These are phyloP conservation scores for Fusarium praegraminearum DNA, from an alignment of 2,329 filamentous ascomycete species.

Conservation along the genomic window DNA sequence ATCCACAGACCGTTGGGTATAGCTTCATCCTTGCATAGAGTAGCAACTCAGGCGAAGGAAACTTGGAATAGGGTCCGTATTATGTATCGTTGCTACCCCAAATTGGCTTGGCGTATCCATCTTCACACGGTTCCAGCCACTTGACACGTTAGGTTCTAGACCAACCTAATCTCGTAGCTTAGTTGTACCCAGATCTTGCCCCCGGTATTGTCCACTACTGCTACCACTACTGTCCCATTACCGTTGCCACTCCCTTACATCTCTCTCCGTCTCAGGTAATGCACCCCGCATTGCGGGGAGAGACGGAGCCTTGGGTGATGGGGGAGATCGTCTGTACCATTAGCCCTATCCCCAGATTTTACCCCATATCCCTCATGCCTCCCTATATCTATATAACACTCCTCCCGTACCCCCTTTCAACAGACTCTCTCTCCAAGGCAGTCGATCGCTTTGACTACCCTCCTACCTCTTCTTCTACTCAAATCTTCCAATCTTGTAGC, in stretches of 20 bases:
- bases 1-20: not conserved
- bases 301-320: constrained; percentile 7
- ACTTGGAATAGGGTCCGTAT: not conserved
- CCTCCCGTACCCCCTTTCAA: not conserved
- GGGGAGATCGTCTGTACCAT: constrained; percentile 1
- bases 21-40: not conserved
- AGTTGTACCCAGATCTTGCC: constrained; percentile 10
- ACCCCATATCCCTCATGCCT: not conserved
- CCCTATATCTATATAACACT: constrained; percentile 26
- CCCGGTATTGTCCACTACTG: constrained; percentile 2
- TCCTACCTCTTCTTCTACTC: not conserved
- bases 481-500: not conserved
- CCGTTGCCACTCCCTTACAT: not conserved
- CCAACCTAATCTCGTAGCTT: constrained; percentile 34
- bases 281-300: constrained; percentile 37
- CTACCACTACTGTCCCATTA: not conserved
- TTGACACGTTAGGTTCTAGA: constrained; percentile 22
- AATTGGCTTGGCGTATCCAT: constrained; percentile 9
- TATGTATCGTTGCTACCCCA: constrained; percentile 3
- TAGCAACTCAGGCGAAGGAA: not conserved
- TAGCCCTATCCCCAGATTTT: constrained; percentile 11
- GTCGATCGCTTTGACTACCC: constrained; percentile 30
- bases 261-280: constrained; percentile 4
- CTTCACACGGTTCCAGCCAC: not conserved
- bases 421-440: constrained; percentile 25